phyloP scores from a whole-genome alignment of 768 basidiomycete genomes.

The Amanita pseudoporphyria region DNA sequence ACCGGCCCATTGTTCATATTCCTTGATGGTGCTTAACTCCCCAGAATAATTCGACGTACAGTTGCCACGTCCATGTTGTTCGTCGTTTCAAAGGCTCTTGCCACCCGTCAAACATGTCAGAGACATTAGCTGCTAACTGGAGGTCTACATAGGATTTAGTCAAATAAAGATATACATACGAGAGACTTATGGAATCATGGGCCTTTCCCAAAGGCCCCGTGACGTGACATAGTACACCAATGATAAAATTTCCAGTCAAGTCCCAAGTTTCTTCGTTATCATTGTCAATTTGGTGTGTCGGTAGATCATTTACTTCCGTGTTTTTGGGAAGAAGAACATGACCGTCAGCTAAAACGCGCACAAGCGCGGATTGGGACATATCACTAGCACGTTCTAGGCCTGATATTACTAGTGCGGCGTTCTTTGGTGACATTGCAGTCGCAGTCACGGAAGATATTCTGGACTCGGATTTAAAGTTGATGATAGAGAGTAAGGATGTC shows the following conservation, averaged over 20 bases:
- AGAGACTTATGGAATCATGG: slow-evolving; percentile 53
- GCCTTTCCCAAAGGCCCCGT: slow-evolving; percentile 52
- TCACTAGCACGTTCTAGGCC: slow-evolving; percentile 56
- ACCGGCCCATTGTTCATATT: no score
- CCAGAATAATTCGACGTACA: no score
- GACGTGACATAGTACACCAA: slow-evolving; percentile 71
- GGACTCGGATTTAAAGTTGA: not conserved
- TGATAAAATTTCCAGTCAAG: slow-evolving; percentile 59
- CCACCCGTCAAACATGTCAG: no score
- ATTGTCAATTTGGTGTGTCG: slow-evolving; percentile 7
- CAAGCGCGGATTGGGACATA: slow-evolving; percentile 48
- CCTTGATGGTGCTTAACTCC: no score
- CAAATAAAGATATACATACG: no score
- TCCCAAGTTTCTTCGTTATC: slow-evolving; percentile 27
- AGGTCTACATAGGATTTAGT: no score
- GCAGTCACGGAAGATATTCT: not conserved
- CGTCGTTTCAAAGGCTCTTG: no score
- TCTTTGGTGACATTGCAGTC: not conserved
- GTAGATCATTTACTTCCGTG: slow-evolving; percentile 16
- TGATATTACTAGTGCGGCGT: slow-evolving; percentile 48
- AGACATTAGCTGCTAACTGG: no score
- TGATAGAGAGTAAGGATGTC: not conserved
- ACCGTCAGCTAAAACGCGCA: slow-evolving; percentile 40
- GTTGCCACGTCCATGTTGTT: no score
- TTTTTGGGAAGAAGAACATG: slow-evolving; percentile 31